A percentile compares a stretch with the other conserved stretches of the same genome.
Evolutionary conservation across 2,329 filamentous ascomycete species (phyloP).

Genomic region (Juglanconis oblonga): DNA sequence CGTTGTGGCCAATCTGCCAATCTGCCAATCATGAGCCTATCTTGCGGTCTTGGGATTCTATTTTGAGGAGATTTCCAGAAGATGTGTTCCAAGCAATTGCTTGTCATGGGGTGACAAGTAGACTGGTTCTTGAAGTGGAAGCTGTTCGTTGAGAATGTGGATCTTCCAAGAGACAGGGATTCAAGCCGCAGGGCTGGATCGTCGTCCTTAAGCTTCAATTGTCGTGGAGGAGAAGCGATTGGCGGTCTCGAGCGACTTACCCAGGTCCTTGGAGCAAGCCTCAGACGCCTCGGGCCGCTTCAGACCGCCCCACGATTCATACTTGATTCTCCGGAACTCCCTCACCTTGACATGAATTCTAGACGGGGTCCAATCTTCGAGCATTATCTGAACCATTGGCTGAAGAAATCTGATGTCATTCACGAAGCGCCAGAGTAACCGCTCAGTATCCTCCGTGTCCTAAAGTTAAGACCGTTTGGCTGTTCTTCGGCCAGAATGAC

Average conservation of each 20-base stretch:
- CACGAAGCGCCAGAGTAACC: background rate
- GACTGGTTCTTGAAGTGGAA: background rate
- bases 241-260: background rate
- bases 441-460: background rate
- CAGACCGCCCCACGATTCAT: background rate
- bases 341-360: background rate
- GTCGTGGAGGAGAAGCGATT: background rate
- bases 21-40: slow-evolving; percentile 1
- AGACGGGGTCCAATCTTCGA: background rate
- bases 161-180: background rate
- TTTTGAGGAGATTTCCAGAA: background rate
- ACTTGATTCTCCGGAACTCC: background rate
- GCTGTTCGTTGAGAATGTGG: background rate
- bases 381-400: slow-evolving; percentile 1
- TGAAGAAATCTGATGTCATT: background rate
- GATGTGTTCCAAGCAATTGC: background rate
- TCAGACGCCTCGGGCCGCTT: background rate
- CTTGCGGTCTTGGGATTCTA: background rate
- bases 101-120: background rate
- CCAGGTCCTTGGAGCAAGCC: slow-evolving; percentile 3
- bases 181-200: background rate
- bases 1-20: background rate
- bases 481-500: background rate
- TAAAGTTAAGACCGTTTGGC: background rate
- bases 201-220: slow-evolving; percentile 6